A percentile compares a stretch with the other conserved stretches of the same genome.
Conservation (phyloP, 805 yeast genomes). For the Metahyphopichia silvanorum region DNA sequence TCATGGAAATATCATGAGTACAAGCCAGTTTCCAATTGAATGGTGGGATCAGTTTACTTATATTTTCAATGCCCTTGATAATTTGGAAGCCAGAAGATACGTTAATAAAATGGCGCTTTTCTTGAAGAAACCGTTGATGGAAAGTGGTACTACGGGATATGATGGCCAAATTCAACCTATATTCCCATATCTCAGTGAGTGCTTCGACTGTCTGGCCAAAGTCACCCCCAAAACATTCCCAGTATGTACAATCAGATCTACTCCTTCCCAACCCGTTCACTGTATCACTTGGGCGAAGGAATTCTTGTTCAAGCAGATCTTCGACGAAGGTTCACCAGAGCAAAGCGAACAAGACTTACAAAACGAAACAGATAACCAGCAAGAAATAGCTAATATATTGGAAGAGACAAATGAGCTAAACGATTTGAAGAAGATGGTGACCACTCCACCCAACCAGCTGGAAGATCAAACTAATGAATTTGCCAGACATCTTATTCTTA, state of each 20-base stretch:
- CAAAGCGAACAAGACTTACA: conserved; percentile 21
- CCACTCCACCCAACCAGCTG: conserved; percentile 22
- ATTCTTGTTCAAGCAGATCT: conserved; percentile 78
- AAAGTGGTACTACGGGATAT: conserved; percentile 93
- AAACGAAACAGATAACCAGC: conserved; percentile 58
- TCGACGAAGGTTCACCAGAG: conserved; percentile 52
- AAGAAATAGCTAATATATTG: conserved; percentile 60
- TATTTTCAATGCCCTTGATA: conserved; percentile 91
- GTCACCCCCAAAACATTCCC: conserved; percentile 90
- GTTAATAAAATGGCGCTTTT: conserved; percentile 83
- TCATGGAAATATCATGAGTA: conserved; percentile 86
- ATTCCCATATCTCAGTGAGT: conserved; percentile 75
- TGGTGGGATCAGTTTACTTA: conserved; percentile 76
- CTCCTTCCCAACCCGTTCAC: conserved; percentile 95
- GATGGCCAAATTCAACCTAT: conserved; percentile 95
- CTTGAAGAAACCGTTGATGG: conserved; percentile 73
- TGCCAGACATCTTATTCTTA: conserved; percentile 45
- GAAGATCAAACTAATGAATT: conserved; percentile 11
- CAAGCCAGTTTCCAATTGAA: conserved; percentile 59
- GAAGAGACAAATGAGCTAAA: conserved; percentile 66
- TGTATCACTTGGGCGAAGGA: conserved; percentile 98
- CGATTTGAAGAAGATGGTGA: conserved; percentile 21
- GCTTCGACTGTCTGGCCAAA: conserved; percentile 88
- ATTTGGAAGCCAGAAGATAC: conserved; percentile 85
- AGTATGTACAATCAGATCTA: conserved; percentile 93